These are phyloP conservation scores for Ogataea ramenticola DNA, from an alignment of 805 yeast genomes.

Conservation along the genomic window DNA sequence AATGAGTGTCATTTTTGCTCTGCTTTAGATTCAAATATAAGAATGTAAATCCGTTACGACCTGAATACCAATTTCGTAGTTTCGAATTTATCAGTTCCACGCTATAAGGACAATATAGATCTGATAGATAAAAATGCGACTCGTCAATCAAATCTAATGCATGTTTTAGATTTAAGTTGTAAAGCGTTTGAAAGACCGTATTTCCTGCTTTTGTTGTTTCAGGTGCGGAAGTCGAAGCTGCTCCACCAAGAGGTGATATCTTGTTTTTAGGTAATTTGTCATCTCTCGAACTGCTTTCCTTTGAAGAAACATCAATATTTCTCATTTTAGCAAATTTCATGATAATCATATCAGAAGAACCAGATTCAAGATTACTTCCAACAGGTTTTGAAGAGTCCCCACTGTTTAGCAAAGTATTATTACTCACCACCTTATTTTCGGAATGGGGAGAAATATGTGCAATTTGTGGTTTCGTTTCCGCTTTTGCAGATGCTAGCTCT, in stretches of 20 bases:
- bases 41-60: conserved; percentile 5
- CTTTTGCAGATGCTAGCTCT: conserved; percentile 5
- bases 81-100: conserved; percentile 10
- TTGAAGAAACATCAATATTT: not conserved
- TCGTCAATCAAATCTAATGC: conserved; percentile 11
- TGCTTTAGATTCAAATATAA: conserved; percentile 1
- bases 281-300: not conserved
- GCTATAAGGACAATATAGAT: conserved; percentile 18
- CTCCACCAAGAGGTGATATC: not conserved
- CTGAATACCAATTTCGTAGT: conserved; percentile 8
- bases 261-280: not conserved
- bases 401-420: not conserved
- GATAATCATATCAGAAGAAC: conserved; percentile 12
- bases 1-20: not conserved
- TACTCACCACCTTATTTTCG: not conserved
- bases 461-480: not conserved
- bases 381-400: not conserved
- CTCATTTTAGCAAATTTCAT: conserved; percentile 8
- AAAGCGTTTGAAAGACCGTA: conserved; percentile 7
- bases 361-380: conserved; percentile 4
- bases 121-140: conserved; percentile 17
- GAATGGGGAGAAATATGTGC: not conserved
- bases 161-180: conserved; percentile 6
- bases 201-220: conserved; percentile 1
- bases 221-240: not conserved